Percentiles rank a stretch among this genome's conserved stretches.
Conservation (phyloP, 1,284 basidiomycete species). For the Pascua sp. region DNA sequence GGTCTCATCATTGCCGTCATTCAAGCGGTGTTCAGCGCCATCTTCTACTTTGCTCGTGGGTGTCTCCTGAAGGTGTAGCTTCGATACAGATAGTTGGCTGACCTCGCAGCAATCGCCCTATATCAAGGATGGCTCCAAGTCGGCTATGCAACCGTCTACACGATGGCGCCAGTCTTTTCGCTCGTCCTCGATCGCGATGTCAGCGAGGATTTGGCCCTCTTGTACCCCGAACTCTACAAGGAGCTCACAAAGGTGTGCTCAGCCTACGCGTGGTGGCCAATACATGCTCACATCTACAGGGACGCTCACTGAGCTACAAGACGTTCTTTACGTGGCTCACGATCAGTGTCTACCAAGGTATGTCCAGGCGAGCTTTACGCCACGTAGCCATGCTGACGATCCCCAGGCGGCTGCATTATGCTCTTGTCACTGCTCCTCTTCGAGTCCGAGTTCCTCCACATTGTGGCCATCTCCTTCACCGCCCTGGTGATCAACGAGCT, state of each 20-base stretch:
- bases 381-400: not conserved
- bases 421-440: conserved; percentile 93
- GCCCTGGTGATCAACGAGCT: conserved; percentile 94
- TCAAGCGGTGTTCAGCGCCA: conserved; percentile 93
- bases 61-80: conserved; percentile 55
- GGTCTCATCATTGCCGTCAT: conserved; percentile 97
- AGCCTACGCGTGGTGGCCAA: not conserved
- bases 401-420: conserved; percentile 93
- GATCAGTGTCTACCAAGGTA: conserved; percentile 96
- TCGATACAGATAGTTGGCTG: conserved; percentile 1
- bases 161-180: conserved; percentile 98
- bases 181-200: conserved; percentile 94
- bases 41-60: conserved; percentile 91
- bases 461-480: conserved; percentile 96
- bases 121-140: conserved; percentile 99
- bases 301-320: conserved; percentile 86
- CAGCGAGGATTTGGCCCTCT: conserved; percentile 86
- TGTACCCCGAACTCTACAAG: conserved; percentile 98
- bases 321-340: conserved; percentile 98
- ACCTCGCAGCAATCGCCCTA: conserved; percentile 68
- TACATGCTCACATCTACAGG: conserved; percentile 53
- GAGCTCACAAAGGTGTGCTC: conserved; percentile 80
- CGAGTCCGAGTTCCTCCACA: conserved; percentile 96
- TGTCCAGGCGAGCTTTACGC: conserved; percentile 13
- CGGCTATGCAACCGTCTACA: conserved; percentile 96